A percentile compares a stretch with the other conserved stretches of the same genome.
Conservation (phyloP, 305 asterid genomes). For the Lippia alba region DNA sequence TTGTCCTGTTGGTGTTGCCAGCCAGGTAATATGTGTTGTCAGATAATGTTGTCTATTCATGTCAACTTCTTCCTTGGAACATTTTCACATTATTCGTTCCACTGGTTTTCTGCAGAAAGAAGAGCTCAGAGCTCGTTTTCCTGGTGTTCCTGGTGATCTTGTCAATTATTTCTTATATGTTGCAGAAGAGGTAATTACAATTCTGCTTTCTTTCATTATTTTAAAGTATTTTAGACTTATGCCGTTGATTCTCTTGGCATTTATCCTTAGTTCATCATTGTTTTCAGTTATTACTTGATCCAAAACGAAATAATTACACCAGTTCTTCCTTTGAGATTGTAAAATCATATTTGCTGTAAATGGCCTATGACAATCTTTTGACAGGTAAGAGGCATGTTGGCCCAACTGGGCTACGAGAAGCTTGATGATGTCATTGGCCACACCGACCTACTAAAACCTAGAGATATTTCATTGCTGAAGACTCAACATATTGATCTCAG, state of each 20-base stretch:
- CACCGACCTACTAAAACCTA: conserved; percentile 78
- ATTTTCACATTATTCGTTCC: conserved; percentile 18
- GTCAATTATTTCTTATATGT: conserved; percentile 91
- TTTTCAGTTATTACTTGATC: neutral
- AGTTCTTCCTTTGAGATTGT: neutral
- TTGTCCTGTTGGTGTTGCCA: conserved; percentile 99
- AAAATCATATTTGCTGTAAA: conserved; percentile 1
- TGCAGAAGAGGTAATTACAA: conserved; percentile 84
- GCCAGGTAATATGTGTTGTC: conserved; percentile 67
- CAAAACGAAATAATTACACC: neutral
- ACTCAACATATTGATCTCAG: conserved; percentile 96
- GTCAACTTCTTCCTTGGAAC: neutral
- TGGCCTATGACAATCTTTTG: conserved; percentile 36
- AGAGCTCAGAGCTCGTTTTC: conserved; percentile 98
- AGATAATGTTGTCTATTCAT: neutral
- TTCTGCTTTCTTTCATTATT: neutral
- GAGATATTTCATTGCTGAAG: conserved; percentile 89
- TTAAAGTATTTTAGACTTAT: conserved; percentile 3
- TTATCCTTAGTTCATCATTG: neutral
- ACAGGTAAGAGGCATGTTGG: conserved; percentile 92
- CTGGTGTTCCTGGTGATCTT: conserved; percentile 98
- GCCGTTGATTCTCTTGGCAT: neutral
- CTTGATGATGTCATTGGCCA: conserved; percentile 94
- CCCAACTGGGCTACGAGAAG: conserved; percentile 92
- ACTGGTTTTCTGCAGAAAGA: conserved; percentile 72